A percentile compares a stretch with the other conserved stretches of the same genome.
These are phyloP conservation scores for Suhomyces bribrorum DNA, from an alignment of 1,139 yeast genomes.

Conservation along the genomic window DNA sequence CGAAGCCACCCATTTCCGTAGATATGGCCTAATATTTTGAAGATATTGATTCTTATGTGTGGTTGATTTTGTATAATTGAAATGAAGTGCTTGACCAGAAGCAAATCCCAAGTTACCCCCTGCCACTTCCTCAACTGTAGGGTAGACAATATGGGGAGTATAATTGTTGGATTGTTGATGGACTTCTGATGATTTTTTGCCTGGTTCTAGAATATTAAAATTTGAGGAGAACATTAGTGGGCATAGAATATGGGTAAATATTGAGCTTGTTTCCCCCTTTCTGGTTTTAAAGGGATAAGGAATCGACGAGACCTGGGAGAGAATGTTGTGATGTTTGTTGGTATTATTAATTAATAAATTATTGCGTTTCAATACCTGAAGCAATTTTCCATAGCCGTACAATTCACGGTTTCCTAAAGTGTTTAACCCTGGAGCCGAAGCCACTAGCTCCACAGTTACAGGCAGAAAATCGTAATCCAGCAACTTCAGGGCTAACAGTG, in stretches of 20 bases:
- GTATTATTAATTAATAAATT: slow-evolving; percentile 27
- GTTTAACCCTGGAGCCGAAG: slow-evolving; percentile 53
- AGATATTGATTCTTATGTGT: slow-evolving; percentile 28
- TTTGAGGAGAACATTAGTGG: slow-evolving; percentile 38
- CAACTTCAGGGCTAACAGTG: slow-evolving; percentile 31
- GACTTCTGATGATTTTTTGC: slow-evolving; percentile 22
- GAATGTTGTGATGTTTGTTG: slow-evolving; percentile 29
- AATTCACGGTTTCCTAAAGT: slow-evolving; percentile 21
- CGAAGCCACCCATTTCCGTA: slow-evolving; percentile 32
- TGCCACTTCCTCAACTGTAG: slow-evolving; percentile 52
- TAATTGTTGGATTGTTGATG: slow-evolving; percentile 36
- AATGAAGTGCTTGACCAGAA: slow-evolving; percentile 60
- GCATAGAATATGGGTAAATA: slow-evolving; percentile 57
- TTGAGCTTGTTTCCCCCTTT: slow-evolving; percentile 38
- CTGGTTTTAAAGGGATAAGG: slow-evolving; percentile 51
- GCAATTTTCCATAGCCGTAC: slow-evolving; percentile 57
- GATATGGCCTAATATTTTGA: slow-evolving; percentile 38
- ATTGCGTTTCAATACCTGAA: slow-evolving; percentile 38
- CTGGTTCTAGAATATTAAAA: slow-evolving; percentile 30
- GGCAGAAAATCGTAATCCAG: slow-evolving; percentile 42
- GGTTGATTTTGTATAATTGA: slow-evolving; percentile 32
- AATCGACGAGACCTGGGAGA: slow-evolving; percentile 62
- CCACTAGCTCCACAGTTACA: slow-evolving; percentile 55
- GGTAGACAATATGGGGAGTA: slow-evolving; percentile 53
- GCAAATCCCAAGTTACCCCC: slow-evolving; percentile 44